Conservation (phyloP, 2,329 filamentous ascomycete genomes). For the Trichophyton simii region DNA sequence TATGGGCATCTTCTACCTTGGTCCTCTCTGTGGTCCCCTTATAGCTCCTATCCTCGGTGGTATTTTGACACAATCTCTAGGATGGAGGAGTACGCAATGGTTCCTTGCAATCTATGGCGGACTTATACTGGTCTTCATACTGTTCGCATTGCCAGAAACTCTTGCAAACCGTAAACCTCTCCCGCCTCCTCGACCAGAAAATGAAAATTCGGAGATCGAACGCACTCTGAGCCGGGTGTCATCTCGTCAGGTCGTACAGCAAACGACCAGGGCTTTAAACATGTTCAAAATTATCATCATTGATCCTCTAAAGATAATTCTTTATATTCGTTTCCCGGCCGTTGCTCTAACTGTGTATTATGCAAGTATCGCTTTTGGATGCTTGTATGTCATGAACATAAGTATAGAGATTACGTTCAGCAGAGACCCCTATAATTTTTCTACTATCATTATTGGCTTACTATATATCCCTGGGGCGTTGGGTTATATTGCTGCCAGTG, state of each 20-base stretch:
- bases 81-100: slow-evolving; percentile 69
- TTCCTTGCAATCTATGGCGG: slow-evolving; percentile 60
- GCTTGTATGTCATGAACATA: slow-evolving; percentile 67
- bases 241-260: slow-evolving; percentile 49
- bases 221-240: slow-evolving; percentile 40
- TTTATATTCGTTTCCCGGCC: slow-evolving; percentile 61
- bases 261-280: slow-evolving; percentile 42
- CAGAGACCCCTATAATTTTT: slow-evolving; percentile 53
- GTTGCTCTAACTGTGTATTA: slow-evolving; percentile 63
- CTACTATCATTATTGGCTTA: slow-evolving; percentile 56
- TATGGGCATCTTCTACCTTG: slow-evolving; percentile 77
- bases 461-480: slow-evolving; percentile 64
- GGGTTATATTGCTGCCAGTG: slow-evolving; percentile 57
- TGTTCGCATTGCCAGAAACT: slow-evolving; percentile 36
- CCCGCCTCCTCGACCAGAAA: slow-evolving; percentile 19
- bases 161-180: slow-evolving; percentile 20
- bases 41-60: slow-evolving; percentile 67
- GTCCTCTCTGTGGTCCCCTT: slow-evolving; percentile 61
- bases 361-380: slow-evolving; percentile 61
- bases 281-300: slow-evolving; percentile 51
- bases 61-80: slow-evolving; percentile 52
- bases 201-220: background rate
- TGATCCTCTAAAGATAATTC: slow-evolving; percentile 58
- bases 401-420: slow-evolving; percentile 60
- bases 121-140: slow-evolving; percentile 28